phyloP scores from a whole-genome alignment of 306 rosid genomes.

The Dicorynia guianensis region DNA sequence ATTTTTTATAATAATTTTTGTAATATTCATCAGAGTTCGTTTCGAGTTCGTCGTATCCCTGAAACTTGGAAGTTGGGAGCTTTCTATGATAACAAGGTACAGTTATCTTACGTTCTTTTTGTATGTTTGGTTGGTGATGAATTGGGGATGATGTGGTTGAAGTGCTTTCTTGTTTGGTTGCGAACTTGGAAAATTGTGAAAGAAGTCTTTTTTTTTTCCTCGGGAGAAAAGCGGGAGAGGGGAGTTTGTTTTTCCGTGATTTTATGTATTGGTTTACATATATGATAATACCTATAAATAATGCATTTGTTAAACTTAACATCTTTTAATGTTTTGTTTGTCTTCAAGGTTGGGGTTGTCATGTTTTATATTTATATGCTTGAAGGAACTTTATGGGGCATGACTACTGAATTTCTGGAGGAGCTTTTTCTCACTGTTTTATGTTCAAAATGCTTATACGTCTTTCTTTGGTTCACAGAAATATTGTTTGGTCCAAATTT shows the following conservation, averaged over 20 bases:
- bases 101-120: slow-evolving; percentile 27
- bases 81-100: slow-evolving; percentile 59
- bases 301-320: neutral
- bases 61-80: slow-evolving; percentile 50
- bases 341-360: neutral
- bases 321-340: slow-evolving; percentile 1
- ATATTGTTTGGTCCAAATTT: slow-evolving; percentile 7
- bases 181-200: slow-evolving; percentile 27
- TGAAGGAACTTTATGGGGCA: neutral
- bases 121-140: slow-evolving; percentile 37
- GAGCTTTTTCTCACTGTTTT: neutral
- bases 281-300: slow-evolving; percentile 9
- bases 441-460: slow-evolving; percentile 21
- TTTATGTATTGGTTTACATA: slow-evolving; percentile 2
- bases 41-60: slow-evolving; percentile 39
- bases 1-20: slow-evolving; percentile 15
- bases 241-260: neutral
- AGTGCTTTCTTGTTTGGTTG: slow-evolving; percentile 25
- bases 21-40: slow-evolving; percentile 43
- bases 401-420: neutral
- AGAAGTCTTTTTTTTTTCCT: neutral
- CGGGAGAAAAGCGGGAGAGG: neutral
- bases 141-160: slow-evolving; percentile 41
- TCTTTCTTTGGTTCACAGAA: neutral
- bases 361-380: neutral